Percentiles rank a stretch among this genome's conserved stretches.
These are phyloP conservation scores for Acorus gramineus DNA, from an alignment of 106 monocot genomes.

Conservation along the genomic window DNA sequence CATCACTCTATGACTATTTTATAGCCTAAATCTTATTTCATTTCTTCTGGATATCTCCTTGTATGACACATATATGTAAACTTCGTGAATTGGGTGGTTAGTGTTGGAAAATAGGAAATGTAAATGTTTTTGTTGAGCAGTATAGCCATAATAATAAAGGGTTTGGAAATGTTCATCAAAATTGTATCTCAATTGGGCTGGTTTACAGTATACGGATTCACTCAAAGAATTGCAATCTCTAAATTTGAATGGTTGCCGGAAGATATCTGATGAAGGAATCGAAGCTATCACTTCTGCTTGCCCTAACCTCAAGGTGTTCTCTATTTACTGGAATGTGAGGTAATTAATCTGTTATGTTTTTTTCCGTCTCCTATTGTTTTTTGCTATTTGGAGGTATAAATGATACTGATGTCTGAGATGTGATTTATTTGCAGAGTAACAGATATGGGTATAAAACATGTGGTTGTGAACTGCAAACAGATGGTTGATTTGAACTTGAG, in stretches of 20 bases:
- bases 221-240: constrained; percentile 43
- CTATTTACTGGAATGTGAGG: constrained; percentile 95
- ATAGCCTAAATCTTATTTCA: too few species aligned
- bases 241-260: constrained; percentile 91
- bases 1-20: too few species aligned
- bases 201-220: constrained; percentile 1
- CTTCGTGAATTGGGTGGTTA: neutral
- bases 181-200: too few species aligned
- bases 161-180: too few species aligned
- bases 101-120: constrained; percentile 19
- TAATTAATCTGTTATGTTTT: constrained; percentile 3
- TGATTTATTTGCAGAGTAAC: constrained; percentile 44
- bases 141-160: too few species aligned
- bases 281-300: constrained; percentile 66
- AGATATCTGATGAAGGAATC: constrained; percentile 74
- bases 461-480: constrained; percentile 49
- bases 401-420: neutral
- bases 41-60: too few species aligned
- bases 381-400: neutral
- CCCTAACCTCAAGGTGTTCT: constrained; percentile 47
- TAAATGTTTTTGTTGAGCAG: too few species aligned
- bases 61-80: neutral
- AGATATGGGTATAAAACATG: constrained; percentile 41
- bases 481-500: constrained; percentile 72
- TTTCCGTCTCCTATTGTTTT: neutral